Conservation (phyloP, 257 asterid species). For the Primulina tabacum region DNA sequence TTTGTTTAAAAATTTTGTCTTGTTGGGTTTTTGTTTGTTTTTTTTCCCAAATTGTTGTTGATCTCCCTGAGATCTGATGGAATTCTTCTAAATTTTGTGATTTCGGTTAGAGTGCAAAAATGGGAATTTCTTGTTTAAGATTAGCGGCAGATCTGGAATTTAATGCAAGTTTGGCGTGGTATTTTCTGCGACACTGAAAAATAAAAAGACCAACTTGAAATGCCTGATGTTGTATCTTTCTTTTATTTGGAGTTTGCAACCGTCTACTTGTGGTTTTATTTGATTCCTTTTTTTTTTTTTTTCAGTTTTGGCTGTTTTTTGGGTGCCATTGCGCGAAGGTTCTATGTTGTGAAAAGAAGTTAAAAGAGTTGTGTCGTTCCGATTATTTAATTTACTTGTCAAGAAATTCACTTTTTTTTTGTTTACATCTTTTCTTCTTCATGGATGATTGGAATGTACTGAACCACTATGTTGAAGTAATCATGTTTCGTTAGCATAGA, state of each 20-base stretch:
- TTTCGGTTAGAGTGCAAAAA: slow-evolving; percentile 24
- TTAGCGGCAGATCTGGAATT: slow-evolving; percentile 18
- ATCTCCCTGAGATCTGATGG: slow-evolving; percentile 43
- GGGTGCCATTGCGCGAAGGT: neutral
- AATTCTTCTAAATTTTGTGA: slow-evolving; percentile 15
- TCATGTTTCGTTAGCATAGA: neutral
- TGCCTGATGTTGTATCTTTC: neutral
- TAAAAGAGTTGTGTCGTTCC: neutral
- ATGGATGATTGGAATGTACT: neutral
- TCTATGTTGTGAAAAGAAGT: neutral
- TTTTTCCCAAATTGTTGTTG: slow-evolving; percentile 26
- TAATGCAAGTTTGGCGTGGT: neutral
- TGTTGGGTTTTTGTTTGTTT: slow-evolving; percentile 15
- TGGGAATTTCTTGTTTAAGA: slow-evolving; percentile 15
- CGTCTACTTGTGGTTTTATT: slow-evolving; percentile 10
- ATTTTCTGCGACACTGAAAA: slow-evolving; percentile 6
- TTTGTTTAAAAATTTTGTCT: neutral
- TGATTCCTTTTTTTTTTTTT: no score
- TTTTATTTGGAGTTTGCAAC: neutral
- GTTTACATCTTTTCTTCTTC: neutral
- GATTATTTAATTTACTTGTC: neutral
- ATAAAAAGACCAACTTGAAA: neutral
- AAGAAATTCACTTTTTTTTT: neutral
- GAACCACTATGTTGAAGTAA: neutral
- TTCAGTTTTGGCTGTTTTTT: no score